Percentiles rank a stretch among this genome's conserved stretches.
Evolutionary conservation across 2,329 filamentous ascomycete species (phyloP).

Genomic region (Triangularia verruculosa): DNA sequence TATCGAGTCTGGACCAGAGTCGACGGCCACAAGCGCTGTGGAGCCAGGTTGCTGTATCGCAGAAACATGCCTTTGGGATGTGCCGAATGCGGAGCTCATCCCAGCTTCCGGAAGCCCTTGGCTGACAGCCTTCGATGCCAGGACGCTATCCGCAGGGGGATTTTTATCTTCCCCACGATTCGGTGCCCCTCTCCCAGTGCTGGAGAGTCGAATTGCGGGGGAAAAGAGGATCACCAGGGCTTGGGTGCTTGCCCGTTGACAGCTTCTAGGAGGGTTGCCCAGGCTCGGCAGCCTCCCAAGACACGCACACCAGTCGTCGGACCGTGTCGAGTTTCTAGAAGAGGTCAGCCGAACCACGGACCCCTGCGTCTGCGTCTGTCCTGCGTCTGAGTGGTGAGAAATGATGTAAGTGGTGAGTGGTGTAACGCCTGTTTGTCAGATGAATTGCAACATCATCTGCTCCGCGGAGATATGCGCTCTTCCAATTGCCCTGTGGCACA

Average conservation of each 20-base stretch:
- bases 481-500: conserved; percentile 17
- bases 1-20: background rate
- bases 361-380: background rate
- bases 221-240: conserved; percentile 1
- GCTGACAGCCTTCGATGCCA: conserved; percentile 2
- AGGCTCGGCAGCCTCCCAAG: background rate
- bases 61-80: background rate
- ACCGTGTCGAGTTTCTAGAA: background rate
- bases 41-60: background rate
- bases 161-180: conserved; percentile 15
- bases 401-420: background rate
- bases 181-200: conserved; percentile 5
- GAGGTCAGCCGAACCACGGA: conserved; percentile 3
- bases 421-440: conserved; percentile 1
- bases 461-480: conserved; percentile 30
- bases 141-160: background rate
- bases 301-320: background rate
- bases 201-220: conserved; percentile 11
- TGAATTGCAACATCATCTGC: background rate
- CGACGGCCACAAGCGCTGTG: background rate
- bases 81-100: conserved; percentile 11
- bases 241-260: background rate
- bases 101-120: background rate
- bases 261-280: background rate
- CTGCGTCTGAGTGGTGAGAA: background rate